A percentile compares a stretch with the other conserved stretches of the same genome.
These are phyloP conservation scores for Fusarium vanettenii DNA, from an alignment of 2,329 filamentous ascomycete species.

Conservation along the genomic window DNA sequence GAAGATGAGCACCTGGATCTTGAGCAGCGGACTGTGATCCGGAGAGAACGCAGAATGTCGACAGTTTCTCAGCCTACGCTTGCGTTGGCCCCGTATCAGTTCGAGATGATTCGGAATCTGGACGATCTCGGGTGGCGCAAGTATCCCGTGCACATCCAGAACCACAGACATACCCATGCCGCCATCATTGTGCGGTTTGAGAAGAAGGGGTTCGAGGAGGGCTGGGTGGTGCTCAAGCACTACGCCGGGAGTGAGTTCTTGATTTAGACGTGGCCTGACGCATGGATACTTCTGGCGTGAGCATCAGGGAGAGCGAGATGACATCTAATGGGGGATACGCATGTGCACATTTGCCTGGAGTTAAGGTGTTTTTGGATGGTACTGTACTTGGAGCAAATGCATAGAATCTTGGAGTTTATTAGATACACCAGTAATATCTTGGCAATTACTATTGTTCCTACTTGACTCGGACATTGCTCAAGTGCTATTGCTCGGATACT, in stretches of 20 bases:
- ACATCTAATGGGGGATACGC: background rate
- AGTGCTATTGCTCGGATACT: background rate
- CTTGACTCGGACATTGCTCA: background rate
- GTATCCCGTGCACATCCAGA: constrained; percentile 79
- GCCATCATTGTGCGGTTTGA: constrained; percentile 86
- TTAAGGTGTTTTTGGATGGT: background rate
- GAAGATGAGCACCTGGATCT: constrained; percentile 49
- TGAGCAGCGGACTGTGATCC: constrained; percentile 56
- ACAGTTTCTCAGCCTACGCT: constrained; percentile 72
- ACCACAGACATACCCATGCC: constrained; percentile 84
- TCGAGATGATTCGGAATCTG: constrained; percentile 83
- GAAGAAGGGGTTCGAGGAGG: constrained; percentile 77
- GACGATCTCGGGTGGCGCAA: constrained; percentile 75
- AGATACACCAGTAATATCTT: background rate
- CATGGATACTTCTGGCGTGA: background rate
- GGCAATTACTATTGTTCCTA: background rate
- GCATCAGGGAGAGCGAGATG: background rate
- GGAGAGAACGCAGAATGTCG: constrained; percentile 55
- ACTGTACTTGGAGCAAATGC: background rate
- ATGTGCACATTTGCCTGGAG: constrained; percentile 23
- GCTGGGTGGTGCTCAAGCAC: constrained; percentile 80
- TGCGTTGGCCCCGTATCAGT: constrained; percentile 83
- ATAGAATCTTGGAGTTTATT: constrained; percentile 13
- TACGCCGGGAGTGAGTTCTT: constrained; percentile 82
- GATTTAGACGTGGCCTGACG: constrained; percentile 31